Conservation (phyloP, 768 basidiomycete species). For the Tricholoma matsutake region DNA sequence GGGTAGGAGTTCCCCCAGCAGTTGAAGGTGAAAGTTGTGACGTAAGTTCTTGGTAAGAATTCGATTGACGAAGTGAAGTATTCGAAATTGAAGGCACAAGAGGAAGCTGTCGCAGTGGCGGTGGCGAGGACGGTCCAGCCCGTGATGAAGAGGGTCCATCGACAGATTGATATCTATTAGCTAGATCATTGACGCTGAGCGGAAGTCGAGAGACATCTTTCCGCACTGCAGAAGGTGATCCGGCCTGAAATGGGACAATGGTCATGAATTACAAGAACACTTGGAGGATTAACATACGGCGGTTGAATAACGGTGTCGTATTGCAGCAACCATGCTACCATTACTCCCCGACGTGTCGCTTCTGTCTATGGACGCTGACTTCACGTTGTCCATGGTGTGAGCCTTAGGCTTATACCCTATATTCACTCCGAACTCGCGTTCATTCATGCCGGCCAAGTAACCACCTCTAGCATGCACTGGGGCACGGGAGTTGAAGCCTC, state of each 20-base stretch:
- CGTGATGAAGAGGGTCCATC: conserved; percentile 44
- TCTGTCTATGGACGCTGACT: conserved; percentile 39
- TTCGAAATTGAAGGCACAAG: conserved; percentile 16
- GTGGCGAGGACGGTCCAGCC: conserved; percentile 32
- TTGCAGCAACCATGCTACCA: conserved; percentile 63
- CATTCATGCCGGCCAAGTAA: conserved; percentile 12
- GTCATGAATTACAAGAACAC: neutral
- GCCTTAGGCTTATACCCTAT: conserved; percentile 20
- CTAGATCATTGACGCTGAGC: conserved; percentile 60
- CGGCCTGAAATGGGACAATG: conserved; percentile 34
- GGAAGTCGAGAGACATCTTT: conserved; percentile 64
- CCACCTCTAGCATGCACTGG: conserved; percentile 13
- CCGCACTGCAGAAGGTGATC: conserved; percentile 49
- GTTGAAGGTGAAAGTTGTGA: conserved; percentile 9
- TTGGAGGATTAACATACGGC: conserved; percentile 38
- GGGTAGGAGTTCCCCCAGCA: conserved; percentile 12
- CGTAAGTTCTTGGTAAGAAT: conserved; percentile 16
- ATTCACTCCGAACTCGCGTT: conserved; percentile 34
- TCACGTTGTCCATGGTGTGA: conserved; percentile 28
- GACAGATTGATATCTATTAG: conserved; percentile 54
- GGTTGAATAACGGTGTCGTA: conserved; percentile 61
- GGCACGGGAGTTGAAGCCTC: neutral
- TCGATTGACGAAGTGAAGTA: conserved; percentile 20
- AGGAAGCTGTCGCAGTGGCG: conserved; percentile 18
- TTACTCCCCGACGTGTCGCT: conserved; percentile 51